Evolutionary conservation across 768 basidiomycete species (phyloP).

Genomic region (Gelatoporia subvermispora): DNA sequence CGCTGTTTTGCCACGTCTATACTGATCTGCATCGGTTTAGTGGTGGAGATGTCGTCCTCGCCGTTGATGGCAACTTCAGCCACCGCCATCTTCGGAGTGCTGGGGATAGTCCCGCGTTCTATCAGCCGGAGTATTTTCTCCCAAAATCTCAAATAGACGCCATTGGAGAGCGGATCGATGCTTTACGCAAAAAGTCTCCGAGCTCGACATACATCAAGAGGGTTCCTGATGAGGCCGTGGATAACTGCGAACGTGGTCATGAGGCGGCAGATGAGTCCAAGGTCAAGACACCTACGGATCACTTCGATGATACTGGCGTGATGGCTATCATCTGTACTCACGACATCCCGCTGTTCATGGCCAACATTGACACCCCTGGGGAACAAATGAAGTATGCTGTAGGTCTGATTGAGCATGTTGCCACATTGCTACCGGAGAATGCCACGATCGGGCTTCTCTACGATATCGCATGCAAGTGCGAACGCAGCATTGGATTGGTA

Average conservation of each 20-base stretch:
- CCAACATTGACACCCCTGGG: constrained; percentile 36
- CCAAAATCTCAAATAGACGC: neutral
- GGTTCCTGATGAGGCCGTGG: constrained; percentile 24
- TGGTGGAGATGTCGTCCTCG: neutral
- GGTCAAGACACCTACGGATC: constrained; percentile 18
- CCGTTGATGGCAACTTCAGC: neutral
- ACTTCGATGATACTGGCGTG: constrained; percentile 30
- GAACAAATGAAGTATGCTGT: constrained; percentile 35
- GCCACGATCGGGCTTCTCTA: constrained; percentile 26
- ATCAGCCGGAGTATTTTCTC: neutral
- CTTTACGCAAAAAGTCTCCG: neutral
- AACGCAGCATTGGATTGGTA: constrained; percentile 21
- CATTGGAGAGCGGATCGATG: neutral
- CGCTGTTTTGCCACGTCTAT: constrained; percentile 1
- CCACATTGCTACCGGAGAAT: constrained; percentile 21
- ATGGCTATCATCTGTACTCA: constrained; percentile 37
- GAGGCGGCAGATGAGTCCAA: constrained; percentile 30
- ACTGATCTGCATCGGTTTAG: neutral
- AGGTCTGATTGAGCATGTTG: constrained; percentile 28
- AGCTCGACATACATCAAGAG: too few relatives aligned
- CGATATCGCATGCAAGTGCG: constrained; percentile 32
- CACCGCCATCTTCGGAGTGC: neutral
- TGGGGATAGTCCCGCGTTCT: neutral
- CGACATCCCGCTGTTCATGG: constrained; percentile 30
- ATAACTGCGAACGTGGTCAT: constrained; percentile 29